Evolutionary conservation across 768 basidiomycete genomes (phyloP).

Genomic region (Pleurotus sapidus): DNA sequence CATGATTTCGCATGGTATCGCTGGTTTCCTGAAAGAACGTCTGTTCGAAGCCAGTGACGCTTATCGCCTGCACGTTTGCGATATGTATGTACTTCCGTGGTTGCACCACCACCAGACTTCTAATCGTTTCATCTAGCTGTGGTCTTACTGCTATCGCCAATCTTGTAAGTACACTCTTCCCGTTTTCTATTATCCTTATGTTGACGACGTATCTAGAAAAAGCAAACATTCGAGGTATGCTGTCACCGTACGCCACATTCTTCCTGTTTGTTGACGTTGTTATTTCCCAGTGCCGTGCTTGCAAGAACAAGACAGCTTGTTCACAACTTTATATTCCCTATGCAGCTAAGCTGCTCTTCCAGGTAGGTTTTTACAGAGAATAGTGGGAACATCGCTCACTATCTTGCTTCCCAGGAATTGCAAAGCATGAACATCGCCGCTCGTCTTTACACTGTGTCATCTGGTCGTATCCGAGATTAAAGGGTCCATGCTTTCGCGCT

Average conservation of each 20-base stretch:
- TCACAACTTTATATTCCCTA: conserved; percentile 94
- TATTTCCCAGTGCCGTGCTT: conserved; percentile 73
- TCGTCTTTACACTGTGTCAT: conserved; percentile 82
- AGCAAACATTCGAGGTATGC: conserved; percentile 89
- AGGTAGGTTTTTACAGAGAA: conserved; percentile 46
- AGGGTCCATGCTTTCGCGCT: conserved; percentile 11
- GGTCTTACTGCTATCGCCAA: conserved; percentile 98
- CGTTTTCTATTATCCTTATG: conserved; percentile 3
- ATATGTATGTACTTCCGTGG: conserved; percentile 63
- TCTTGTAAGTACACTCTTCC: conserved; percentile 51
- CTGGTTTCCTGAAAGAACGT: conserved; percentile 96
- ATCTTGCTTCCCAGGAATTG: conserved; percentile 55
- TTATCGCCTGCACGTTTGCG: conserved; percentile 93
- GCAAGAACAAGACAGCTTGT: conserved; percentile 94
- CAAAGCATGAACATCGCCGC: conserved; percentile 96
- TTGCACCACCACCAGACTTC: not conserved
- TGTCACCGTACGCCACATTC: not conserved
- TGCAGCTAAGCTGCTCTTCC: conserved; percentile 95
- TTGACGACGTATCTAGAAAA: conserved; percentile 57
- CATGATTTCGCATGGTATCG: conserved; percentile 99
- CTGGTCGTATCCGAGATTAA: conserved; percentile 79
- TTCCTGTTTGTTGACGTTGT: conserved; percentile 3
- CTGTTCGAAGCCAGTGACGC: conserved; percentile 92
- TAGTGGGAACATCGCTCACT: no score
- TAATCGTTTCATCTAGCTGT: conserved; percentile 50